These are phyloP conservation scores for Ceratocystiopsis sp. DNA, from an alignment of 2,329 filamentous ascomycete species.

Conservation along the genomic window DNA sequence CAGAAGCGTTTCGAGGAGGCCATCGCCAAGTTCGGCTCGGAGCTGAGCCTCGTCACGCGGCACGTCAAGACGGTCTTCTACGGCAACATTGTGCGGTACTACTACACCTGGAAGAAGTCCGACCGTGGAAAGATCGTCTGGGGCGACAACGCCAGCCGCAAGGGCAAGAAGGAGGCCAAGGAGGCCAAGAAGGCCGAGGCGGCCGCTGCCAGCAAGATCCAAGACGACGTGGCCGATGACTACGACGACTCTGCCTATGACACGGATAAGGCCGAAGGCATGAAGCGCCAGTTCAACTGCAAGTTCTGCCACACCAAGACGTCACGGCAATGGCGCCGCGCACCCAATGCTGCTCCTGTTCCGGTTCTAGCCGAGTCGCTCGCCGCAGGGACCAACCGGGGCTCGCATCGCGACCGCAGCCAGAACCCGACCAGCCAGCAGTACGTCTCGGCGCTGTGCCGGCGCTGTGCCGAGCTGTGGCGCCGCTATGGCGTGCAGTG, in stretches of 20 bases:
- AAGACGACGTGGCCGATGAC: conserved; percentile 85
- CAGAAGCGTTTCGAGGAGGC: conserved; percentile 84
- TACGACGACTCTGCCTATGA: conserved; percentile 94
- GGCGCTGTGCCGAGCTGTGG: conserved; percentile 85
- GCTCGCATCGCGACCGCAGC: conserved; percentile 60
- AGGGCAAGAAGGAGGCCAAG: conserved; percentile 75
- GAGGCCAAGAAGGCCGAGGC: conserved; percentile 60
- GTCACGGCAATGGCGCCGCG: conserved; percentile 82
- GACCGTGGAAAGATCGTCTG: conserved; percentile 72
- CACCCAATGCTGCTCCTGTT: conserved; percentile 47
- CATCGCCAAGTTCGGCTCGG: conserved; percentile 78
- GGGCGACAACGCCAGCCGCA: conserved; percentile 74
- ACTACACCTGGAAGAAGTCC: conserved; percentile 98
- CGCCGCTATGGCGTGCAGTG: conserved; percentile 90
- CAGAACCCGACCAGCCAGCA: conserved; percentile 23
- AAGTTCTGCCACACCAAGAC: conserved; percentile 74
- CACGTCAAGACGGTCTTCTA: conserved; percentile 73
- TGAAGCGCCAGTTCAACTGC: conserved; percentile 76
- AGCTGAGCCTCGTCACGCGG: conserved; percentile 65
- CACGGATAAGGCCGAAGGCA: conserved; percentile 59
- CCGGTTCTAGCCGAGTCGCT: conserved; percentile 34
- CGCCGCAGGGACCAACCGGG: conserved; percentile 42
- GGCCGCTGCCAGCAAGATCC: conserved; percentile 49
- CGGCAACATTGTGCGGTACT: conserved; percentile 73
- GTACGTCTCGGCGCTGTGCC: conserved; percentile 68